A percentile compares a stretch with the other conserved stretches of the same genome.
phyloP scores from a whole-genome alignment of 2,329 filamentous ascomycete species.

The Fusarium odoratissimum region DNA sequence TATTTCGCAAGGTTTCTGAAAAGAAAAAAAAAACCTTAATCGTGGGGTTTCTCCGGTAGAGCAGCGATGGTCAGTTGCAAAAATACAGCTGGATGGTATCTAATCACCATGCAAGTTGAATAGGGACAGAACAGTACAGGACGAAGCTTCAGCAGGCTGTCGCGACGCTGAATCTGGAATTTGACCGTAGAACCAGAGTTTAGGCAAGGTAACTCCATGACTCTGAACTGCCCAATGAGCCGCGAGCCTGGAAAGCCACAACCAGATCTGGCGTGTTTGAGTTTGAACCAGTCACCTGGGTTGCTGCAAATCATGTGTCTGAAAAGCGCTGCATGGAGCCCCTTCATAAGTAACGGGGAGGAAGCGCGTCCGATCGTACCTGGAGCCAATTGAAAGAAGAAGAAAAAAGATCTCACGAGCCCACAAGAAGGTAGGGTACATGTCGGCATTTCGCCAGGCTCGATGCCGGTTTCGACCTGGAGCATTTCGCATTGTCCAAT shows the following conservation, averaged over 20 bases:
- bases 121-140: conserved; percentile 1
- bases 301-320: conserved; percentile 51
- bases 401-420: conserved; percentile 33
- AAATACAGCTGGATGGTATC: conserved; percentile 7
- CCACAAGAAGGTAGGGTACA: conserved; percentile 26
- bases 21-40: neutral
- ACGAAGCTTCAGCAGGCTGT: conserved; percentile 18
- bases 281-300: conserved; percentile 41
- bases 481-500: neutral
- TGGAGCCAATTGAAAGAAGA: conserved; percentile 39
- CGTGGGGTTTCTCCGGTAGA: neutral
- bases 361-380: conserved; percentile 41
- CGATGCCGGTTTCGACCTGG: neutral
- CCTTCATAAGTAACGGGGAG: conserved; percentile 37
- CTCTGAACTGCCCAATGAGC: conserved; percentile 33
- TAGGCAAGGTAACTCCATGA: conserved; percentile 28
- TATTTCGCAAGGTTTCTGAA: neutral
- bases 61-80: conserved; percentile 27
- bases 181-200: conserved; percentile 28
- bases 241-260: conserved; percentile 5
- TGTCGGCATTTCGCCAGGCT: conserved; percentile 33
- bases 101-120: conserved; percentile 2
- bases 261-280: conserved; percentile 35
- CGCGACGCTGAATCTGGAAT: conserved; percentile 19
- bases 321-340: conserved; percentile 43